These are phyloP conservation scores for Tricholoma sp. DNA, from an alignment of 768 basidiomycete genomes.

Conservation along the genomic window DNA sequence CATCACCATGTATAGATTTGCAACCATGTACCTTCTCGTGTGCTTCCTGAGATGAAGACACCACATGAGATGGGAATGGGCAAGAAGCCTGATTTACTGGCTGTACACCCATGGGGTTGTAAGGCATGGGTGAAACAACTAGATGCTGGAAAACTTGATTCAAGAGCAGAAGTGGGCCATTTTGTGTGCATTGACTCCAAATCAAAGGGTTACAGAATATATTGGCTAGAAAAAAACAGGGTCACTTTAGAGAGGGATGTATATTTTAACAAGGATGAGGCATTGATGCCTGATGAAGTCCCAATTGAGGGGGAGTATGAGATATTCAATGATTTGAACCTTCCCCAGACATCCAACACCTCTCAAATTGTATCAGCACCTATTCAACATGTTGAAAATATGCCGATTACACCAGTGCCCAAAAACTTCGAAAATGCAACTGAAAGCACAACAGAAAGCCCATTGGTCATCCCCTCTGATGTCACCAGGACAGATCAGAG, in stretches of 20 bases:
- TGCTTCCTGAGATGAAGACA: too few species aligned
- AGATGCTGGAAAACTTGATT: too few species aligned
- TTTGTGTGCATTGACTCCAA: too few species aligned
- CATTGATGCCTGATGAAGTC: neutral
- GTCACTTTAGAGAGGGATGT: neutral
- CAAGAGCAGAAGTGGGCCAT: too few species aligned
- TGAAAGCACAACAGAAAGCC: neutral
- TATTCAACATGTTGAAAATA: neutral
- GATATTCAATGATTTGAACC: neutral
- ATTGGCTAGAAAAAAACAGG: neutral
- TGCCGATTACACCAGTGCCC: neutral
- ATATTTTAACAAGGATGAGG: neutral
- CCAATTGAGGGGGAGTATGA: neutral
- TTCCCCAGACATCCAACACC: neutral
- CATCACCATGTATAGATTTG: neutral
- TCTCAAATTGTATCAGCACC: neutral
- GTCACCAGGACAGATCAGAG: too few species aligned
- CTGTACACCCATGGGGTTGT: neutral
- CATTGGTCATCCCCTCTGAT: too few species aligned
- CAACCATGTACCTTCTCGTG: too few species aligned
- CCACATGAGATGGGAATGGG: too few species aligned
- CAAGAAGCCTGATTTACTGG: too few species aligned
- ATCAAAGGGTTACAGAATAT: too few species aligned
- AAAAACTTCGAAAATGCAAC: neutral
- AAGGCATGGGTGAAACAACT: too few species aligned